Conservation (phyloP, 345 rosid species). For the Camelina laxa region DNA sequence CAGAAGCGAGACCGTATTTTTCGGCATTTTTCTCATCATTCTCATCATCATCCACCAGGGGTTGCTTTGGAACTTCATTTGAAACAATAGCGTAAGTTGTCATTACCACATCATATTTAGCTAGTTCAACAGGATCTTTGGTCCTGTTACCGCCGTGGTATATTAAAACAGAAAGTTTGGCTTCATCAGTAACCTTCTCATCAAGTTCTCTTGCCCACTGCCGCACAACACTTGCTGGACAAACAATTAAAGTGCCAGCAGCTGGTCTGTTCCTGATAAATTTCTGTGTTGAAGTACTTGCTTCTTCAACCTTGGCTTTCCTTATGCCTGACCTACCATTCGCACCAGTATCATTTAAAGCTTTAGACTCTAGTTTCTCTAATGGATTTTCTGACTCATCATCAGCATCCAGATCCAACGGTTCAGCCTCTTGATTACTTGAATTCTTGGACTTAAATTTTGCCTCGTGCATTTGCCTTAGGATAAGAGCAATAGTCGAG, state of each 20-base stretch:
- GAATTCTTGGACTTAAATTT: slow-evolving; percentile 58
- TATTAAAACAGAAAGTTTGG: slow-evolving; percentile 66
- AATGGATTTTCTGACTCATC: slow-evolving; percentile 49
- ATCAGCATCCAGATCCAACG: slow-evolving; percentile 85
- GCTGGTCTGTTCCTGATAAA: slow-evolving; percentile 62
- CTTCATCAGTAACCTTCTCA: slow-evolving; percentile 79
- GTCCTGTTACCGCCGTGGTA: slow-evolving; percentile 96
- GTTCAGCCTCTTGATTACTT: slow-evolving; percentile 62
- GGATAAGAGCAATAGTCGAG: slow-evolving; percentile 92
- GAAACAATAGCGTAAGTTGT: slow-evolving; percentile 91
- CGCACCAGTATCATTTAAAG: slow-evolving; percentile 44
- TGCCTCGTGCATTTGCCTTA: slow-evolving; percentile 68
- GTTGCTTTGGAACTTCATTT: slow-evolving; percentile 93
- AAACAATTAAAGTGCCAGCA: slow-evolving; percentile 94
- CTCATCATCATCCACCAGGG: slow-evolving; percentile 77
- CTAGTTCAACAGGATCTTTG: slow-evolving; percentile 79
- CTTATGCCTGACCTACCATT: slow-evolving; percentile 46
- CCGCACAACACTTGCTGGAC: slow-evolving; percentile 94
- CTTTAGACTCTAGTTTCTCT: slow-evolving; percentile 34
- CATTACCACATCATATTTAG: slow-evolving; percentile 86
- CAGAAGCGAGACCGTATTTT: slow-evolving; percentile 66
- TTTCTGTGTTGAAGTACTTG: slow-evolving; percentile 55
- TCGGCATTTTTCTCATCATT: slow-evolving; percentile 69
- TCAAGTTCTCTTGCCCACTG: slow-evolving; percentile 95
- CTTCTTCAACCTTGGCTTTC: slow-evolving; percentile 58